These are phyloP conservation scores for Erodium moschatum DNA, from an alignment of 441 rosid species.

Conservation along the genomic window DNA sequence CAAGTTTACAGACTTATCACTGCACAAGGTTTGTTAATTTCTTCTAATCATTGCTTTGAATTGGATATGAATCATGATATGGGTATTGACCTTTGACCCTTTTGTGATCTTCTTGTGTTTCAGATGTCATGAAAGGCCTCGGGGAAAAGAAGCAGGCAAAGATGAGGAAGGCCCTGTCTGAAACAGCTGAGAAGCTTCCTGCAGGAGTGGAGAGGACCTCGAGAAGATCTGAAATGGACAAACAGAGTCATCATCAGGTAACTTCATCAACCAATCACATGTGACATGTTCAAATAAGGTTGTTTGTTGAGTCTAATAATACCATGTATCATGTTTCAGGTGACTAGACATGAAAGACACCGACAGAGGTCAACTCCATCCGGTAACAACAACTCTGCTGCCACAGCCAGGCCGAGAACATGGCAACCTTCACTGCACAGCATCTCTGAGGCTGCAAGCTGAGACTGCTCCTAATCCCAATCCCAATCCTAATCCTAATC, in stretches of 20 bases:
- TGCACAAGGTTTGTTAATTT: slow-evolving; percentile 51
- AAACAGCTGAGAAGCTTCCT: slow-evolving; percentile 22
- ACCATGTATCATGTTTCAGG: slow-evolving; percentile 19
- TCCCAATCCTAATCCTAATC: neutral
- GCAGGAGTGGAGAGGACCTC: neutral
- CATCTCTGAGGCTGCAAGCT: slow-evolving; percentile 62
- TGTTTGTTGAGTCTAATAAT: neutral
- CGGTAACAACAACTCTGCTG: slow-evolving; percentile 23
- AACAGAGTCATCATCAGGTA: slow-evolving; percentile 22
- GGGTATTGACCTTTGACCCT: neutral
- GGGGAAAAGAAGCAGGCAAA: slow-evolving; percentile 61
- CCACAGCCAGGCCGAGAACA: slow-evolving; percentile 38
- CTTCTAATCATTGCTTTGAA: neutral
- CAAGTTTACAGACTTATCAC: slow-evolving; percentile 76
- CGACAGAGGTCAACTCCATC: slow-evolving; percentile 33
- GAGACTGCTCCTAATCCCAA: neutral
- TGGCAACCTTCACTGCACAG: slow-evolving; percentile 87
- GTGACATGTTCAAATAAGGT: neutral
- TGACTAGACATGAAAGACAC: slow-evolving; percentile 42
- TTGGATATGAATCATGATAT: neutral
- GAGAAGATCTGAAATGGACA: slow-evolving; percentile 34
- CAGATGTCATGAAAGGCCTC: slow-evolving; percentile 77
- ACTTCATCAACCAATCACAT: neutral
- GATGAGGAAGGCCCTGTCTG: slow-evolving; percentile 35
- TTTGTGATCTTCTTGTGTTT: neutral